Percentiles rank a stretch among this genome's conserved stretches.
Conservation (phyloP, 1,139 yeast genomes). For the Magnusiomyces magnusii region DNA sequence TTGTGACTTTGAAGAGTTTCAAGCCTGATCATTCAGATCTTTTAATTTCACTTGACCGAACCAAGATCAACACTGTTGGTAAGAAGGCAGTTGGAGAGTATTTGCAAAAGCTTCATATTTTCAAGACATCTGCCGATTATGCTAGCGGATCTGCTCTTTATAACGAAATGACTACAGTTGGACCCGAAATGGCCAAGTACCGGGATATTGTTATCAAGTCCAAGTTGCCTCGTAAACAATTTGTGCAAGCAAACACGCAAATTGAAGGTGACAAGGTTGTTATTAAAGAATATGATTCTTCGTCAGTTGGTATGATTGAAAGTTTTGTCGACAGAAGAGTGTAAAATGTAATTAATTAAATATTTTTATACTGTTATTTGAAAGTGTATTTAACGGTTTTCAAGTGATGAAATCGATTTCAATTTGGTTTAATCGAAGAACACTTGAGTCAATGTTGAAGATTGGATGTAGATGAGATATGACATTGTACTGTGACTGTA, state of each 20-base stretch:
- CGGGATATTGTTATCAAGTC: slow-evolving; percentile 62
- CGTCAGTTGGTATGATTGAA: slow-evolving; percentile 69
- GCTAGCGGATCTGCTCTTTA: slow-evolving; percentile 57
- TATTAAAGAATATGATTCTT: slow-evolving; percentile 64
- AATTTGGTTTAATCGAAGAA: too few relatives aligned
- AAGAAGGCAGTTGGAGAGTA: slow-evolving; percentile 67
- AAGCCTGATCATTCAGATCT: slow-evolving; percentile 50
- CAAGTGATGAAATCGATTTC: too few relatives aligned
- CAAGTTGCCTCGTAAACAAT: slow-evolving; percentile 75
- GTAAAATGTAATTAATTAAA: too few relatives aligned
- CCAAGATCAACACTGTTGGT: slow-evolving; percentile 59
- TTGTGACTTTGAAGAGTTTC: slow-evolving; percentile 47
- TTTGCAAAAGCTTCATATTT: slow-evolving; percentile 63
- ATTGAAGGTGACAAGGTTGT: slow-evolving; percentile 39
- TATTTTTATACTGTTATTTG: too few relatives aligned
- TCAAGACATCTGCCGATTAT: slow-evolving; percentile 69
- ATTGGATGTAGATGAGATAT: too few relatives aligned
- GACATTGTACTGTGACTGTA: too few relatives aligned
- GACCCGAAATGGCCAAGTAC: slow-evolving; percentile 52
- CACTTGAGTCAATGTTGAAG: too few relatives aligned
- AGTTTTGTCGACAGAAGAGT: slow-evolving; percentile 63
- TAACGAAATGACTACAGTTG: slow-evolving; percentile 57
- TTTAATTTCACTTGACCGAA: slow-evolving; percentile 48
- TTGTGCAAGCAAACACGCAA: slow-evolving; percentile 71
- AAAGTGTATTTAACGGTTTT: too few relatives aligned